Evolutionary conservation across 2,329 filamentous ascomycete species (phyloP).

Genomic region (Macrophomina phaseolina): DNA sequence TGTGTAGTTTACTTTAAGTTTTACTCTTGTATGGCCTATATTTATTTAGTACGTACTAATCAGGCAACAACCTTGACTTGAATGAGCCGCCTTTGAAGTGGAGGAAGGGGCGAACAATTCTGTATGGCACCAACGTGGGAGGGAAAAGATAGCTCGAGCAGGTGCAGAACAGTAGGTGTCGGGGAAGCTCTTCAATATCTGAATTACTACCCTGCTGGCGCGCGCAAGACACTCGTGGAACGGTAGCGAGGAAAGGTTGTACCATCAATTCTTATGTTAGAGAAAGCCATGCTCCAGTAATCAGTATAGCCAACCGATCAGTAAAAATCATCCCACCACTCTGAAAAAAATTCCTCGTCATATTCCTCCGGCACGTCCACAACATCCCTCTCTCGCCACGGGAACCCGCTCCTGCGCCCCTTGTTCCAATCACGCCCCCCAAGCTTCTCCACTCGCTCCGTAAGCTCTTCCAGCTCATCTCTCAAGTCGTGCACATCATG

Average conservation of each 20-base stretch:
- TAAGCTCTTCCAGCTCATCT: conserved; percentile 9
- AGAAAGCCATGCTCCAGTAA: too few species aligned
- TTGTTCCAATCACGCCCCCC: background rate
- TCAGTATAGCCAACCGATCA: background rate
- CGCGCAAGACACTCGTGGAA: too few species aligned
- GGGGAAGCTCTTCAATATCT: too few species aligned
- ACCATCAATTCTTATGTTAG: too few species aligned
- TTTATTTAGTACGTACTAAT: background rate
- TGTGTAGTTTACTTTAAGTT: background rate
- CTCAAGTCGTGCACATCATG: conserved; percentile 9
- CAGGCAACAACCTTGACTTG: too few species aligned
- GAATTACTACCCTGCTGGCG: too few species aligned
- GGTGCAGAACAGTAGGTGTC: too few species aligned
- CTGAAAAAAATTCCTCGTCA: conserved; percentile 9
- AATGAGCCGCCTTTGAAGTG: too few species aligned
- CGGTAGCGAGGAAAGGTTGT: too few species aligned
- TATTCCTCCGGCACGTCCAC: conserved; percentile 6
- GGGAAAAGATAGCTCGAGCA: too few species aligned
- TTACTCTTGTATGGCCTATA: background rate
- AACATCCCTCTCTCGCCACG: background rate
- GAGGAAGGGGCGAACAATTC: too few species aligned
- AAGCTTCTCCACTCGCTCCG: conserved; percentile 10
- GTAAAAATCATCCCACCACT: conserved; percentile 22
- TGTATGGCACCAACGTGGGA: too few species aligned
- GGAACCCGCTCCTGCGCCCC: background rate